Conservation (phyloP, 345 rosid genomes). For the Litchi chinensis region DNA sequence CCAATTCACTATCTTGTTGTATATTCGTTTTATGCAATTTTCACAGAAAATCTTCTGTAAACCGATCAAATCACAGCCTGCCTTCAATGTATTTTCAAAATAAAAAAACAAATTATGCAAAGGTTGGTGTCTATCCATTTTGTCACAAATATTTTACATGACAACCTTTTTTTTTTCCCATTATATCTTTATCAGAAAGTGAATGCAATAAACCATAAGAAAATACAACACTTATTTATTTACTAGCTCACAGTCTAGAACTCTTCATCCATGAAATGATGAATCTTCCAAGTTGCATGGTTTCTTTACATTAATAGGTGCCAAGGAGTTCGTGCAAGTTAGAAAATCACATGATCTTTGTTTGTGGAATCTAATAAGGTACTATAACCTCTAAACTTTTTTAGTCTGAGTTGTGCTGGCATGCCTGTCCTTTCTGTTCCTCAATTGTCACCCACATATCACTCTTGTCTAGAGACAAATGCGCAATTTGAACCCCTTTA, state of each 20-base stretch:
- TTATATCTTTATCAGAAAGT: not conserved
- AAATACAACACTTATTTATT: not conserved
- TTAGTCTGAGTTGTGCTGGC: not conserved
- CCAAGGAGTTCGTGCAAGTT: not conserved
- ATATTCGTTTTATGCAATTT: not conserved
- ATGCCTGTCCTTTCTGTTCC: conserved; percentile 15
- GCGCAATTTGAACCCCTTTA: not conserved
- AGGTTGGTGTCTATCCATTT: not conserved
- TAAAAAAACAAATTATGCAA: not conserved
- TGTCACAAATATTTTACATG: not conserved
- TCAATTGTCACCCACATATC: conserved; percentile 1
- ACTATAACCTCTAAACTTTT: not conserved
- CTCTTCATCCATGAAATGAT: conserved; percentile 3
- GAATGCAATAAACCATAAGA: conserved; percentile 9
- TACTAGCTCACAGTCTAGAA: not conserved
- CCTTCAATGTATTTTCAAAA: not conserved
- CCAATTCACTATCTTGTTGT: not conserved
- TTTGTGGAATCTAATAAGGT: not conserved
- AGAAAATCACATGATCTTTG: conserved; percentile 11
- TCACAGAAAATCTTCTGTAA: not conserved
- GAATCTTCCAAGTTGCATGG: not conserved
- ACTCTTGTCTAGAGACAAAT: not conserved
- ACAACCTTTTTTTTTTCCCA: not conserved
- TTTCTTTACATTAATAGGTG: not conserved
- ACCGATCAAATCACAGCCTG: not conserved